phyloP scores from a whole-genome alignment of 768 basidiomycete species.

The Tephrocybe sp. region DNA sequence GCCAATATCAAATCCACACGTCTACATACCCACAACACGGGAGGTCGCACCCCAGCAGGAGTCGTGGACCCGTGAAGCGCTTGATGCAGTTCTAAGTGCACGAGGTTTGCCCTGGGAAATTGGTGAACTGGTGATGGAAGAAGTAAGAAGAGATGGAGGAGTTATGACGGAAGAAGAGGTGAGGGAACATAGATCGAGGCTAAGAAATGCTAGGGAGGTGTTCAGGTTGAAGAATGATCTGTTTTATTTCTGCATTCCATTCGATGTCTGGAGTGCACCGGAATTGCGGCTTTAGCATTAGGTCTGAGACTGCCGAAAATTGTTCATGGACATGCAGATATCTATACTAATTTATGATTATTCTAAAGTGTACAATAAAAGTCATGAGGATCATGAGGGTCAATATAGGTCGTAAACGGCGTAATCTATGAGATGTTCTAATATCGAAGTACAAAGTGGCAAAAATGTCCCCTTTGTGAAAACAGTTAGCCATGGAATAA shows the following conservation, averaged over 20 bases:
- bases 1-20: not conserved
- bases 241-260: slow-evolving; percentile 49
- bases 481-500: too few species aligned
- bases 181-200: slow-evolving; percentile 23
- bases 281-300: not conserved
- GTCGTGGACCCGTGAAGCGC: slow-evolving; percentile 37
- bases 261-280: slow-evolving; percentile 43
- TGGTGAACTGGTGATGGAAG: slow-evolving; percentile 32
- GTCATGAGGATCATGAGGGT: too few species aligned
- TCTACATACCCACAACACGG: slow-evolving; percentile 24
- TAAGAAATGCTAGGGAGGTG: slow-evolving; percentile 30
- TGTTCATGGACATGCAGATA: not conserved
- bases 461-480: too few species aligned
- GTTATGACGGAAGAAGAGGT: slow-evolving; percentile 39
- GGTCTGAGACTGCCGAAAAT: not conserved
- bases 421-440: too few species aligned
- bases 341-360: too few species aligned
- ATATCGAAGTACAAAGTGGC: too few species aligned
- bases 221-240: slow-evolving; percentile 41
- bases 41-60: slow-evolving; percentile 53
- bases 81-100: slow-evolving; percentile 31
- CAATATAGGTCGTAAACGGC: too few species aligned
- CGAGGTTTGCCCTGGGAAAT: slow-evolving; percentile 41
- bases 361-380: too few species aligned
- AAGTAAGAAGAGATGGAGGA: slow-evolving; percentile 31